Evolutionary conservation across 257 asterid genomes (phyloP), one percentile per base, ranked within the genome.

Genomic region (Nicotiana obtusifolia): DNA sequence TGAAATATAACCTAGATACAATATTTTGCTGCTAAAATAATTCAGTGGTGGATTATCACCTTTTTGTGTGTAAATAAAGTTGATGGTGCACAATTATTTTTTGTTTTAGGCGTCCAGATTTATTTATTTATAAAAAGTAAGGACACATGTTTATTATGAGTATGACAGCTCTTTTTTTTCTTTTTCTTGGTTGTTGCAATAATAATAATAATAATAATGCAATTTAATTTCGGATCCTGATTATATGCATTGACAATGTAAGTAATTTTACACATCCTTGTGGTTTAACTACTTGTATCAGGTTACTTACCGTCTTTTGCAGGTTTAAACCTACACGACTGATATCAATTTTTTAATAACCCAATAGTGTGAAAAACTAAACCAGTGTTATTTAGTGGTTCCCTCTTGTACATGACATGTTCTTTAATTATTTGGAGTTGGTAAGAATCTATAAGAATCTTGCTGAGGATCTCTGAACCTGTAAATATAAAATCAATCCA

Each of bases 111-210:
- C 37, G 13, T 26, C 37, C 19, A 64, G n/a, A 26, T 64, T 26
- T 64, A 5, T 11, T 5, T 64, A 13, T 11, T 64, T 26, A 64
- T 64, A 19, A 64, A 11, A 13, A 64, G 35, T 26, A 24, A 64
- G n/a, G 19, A 64, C 28, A 7, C 4, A 5, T 64, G 5, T 64
- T 64, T 26, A 5, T 64, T 64, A 15, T 24, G 33, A 61, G 33
- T 61, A 59, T 59, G 11, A 10, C 67, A 10, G 19, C 67, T 64
- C 68, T 26, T 64, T 24, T 64, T 64, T 64, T 13, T n/a, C 13
- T 64, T 64, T 37, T 75, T 75, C 80, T 75, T 75, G 41, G 44
- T 24, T 20, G 80, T 75, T 75, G 80, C 64, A 75, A 75, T 75
- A 47, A 20, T 20, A 49, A 4, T 64, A 75, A 75, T 75, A 47